Base-by-base conservation (phyloP, 2,329 filamentous ascomycete species). In the Pseudocercospora crystallina region DNA sequence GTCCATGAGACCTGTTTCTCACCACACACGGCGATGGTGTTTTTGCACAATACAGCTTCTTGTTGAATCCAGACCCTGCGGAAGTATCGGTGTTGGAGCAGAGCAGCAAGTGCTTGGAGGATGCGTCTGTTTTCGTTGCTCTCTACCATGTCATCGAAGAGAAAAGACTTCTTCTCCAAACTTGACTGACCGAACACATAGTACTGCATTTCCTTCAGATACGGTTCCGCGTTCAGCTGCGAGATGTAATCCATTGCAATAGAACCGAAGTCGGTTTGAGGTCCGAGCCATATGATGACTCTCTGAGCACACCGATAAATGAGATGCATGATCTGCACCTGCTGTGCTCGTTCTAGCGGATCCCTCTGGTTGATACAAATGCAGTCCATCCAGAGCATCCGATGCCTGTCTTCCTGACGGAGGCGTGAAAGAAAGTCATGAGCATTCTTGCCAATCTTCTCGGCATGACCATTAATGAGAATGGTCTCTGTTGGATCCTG, bases 301-400 rank as follows among this genome's bases (percentile, higher is more conserved):
- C 43, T 26, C 20, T 7, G 3, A 7, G 20, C 20, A 26, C 4
- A 26, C 7, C 7, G 3, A 39, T 59, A 59, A 12, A 59, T 59
- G 5, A 42, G 33, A 8, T 34, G 33, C 54, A 60, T 57, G 17
- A 57, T 14, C 17, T 12, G 38, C 15, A 60, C 58, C 30, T 60
- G 58, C 8, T 43, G 36, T n/a, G 17, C 40, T 20, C 54, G 45
- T 17, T 60, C 58, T 9, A 5, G 10, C 3, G 33, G 9, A 37
- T 56, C 43, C 20, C 20, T 26, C 20, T 26, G 20, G 7, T 26
- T 26, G 20, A 26, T 26, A 26, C 20, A 26, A 7, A 15, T 37
- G n/a, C 54, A 45, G 41, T 60, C 58, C 15, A 53, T 56, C 56
- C 56, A 60, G 4, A 60, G 14, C 12, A 35, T 39, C 7, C 42